Percentiles rank a stretch among this genome's conserved stretches.
These are phyloP conservation scores for Ogataea hybrid DNA, from an alignment of 1,139 yeast species.

Conservation along the genomic window DNA sequence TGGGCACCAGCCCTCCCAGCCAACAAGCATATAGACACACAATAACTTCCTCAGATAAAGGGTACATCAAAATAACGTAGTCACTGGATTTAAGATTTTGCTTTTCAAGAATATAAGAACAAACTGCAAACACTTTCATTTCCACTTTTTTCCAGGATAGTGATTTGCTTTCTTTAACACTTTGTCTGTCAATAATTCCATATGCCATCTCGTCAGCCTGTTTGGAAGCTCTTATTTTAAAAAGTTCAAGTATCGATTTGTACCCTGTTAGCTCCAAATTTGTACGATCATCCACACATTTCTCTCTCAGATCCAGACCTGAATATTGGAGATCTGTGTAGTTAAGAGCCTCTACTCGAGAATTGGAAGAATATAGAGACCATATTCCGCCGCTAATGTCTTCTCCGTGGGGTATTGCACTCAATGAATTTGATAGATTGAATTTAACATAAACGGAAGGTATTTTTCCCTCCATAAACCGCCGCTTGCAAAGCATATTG, in stretches of 20 bases:
- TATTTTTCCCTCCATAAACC: slow-evolving; percentile 73
- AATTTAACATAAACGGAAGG: slow-evolving; percentile 81
- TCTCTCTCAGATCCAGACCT: slow-evolving; percentile 74
- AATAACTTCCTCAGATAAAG: slow-evolving; percentile 83
- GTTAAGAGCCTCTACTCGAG: slow-evolving; percentile 51
- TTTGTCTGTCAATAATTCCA: slow-evolving; percentile 53
- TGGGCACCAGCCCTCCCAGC: slow-evolving; percentile 72
- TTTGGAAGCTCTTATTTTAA: slow-evolving; percentile 74
- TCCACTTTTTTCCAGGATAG: slow-evolving; percentile 88
- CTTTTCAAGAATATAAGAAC: slow-evolving; percentile 50
- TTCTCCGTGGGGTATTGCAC: slow-evolving; percentile 73
- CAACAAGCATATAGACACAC: slow-evolving; percentile 86
- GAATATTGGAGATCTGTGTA: slow-evolving; percentile 62
- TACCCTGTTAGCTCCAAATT: slow-evolving; percentile 73
- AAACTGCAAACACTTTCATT: slow-evolving; percentile 68
- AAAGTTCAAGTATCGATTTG: slow-evolving; percentile 64
- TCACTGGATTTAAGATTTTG: slow-evolving; percentile 66
- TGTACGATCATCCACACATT: slow-evolving; percentile 74
- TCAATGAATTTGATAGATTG: slow-evolving; percentile 62
- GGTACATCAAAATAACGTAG: slow-evolving; percentile 75
- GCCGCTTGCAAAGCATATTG: slow-evolving; percentile 83
- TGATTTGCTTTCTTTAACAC: slow-evolving; percentile 52
- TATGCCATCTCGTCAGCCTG: slow-evolving; percentile 83
- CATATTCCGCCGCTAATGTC: slow-evolving; percentile 83
- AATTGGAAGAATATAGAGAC: slow-evolving; percentile 67